phyloP scores from a whole-genome alignment of 169 alveolate genomes.

The Plasmodium berghei region DNA sequence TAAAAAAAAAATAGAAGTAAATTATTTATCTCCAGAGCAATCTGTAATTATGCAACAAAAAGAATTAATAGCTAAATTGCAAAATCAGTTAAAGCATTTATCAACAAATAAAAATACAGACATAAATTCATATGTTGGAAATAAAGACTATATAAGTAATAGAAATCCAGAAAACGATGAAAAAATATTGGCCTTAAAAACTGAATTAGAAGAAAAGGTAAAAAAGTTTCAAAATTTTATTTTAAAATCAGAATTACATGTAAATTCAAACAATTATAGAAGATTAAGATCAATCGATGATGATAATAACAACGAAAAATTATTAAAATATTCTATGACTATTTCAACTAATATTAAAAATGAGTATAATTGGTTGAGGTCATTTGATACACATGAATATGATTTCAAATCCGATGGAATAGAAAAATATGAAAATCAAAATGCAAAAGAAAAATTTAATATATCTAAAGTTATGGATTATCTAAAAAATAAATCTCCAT shows the following conservation, averaged over 20 bases:
- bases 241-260: slow-evolving; percentile 79
- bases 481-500: slow-evolving; percentile 74
- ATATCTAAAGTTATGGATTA: slow-evolving; percentile 77
- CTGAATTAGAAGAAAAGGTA: slow-evolving; percentile 84
- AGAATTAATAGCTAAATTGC: slow-evolving; percentile 81
- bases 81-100: slow-evolving; percentile 65
- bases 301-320: slow-evolving; percentile 64
- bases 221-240: slow-evolving; percentile 85
- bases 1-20: slow-evolving; percentile 75
- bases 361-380: slow-evolving; percentile 71
- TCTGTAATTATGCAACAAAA: slow-evolving; percentile 86
- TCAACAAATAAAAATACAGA: slow-evolving; percentile 60
- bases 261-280: slow-evolving; percentile 48
- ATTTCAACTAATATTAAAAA: slow-evolving; percentile 50
- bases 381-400: slow-evolving; percentile 72
- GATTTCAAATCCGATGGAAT: slow-evolving; percentile 67
- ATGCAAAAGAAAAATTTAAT: slow-evolving; percentile 60
- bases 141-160: slow-evolving; percentile 8
- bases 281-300: slow-evolving; percentile 64
- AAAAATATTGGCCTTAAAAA: slow-evolving; percentile 74
- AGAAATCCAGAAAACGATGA: slow-evolving; percentile 75
- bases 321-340: slow-evolving; percentile 67
- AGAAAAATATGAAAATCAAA: slow-evolving; percentile 73
- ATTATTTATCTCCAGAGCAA: slow-evolving; percentile 85
- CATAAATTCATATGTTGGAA: slow-evolving; percentile 29